Base-by-base conservation (phyloP, 1,284 basidiomycete genomes). In the Vanrija sp. region DNA sequence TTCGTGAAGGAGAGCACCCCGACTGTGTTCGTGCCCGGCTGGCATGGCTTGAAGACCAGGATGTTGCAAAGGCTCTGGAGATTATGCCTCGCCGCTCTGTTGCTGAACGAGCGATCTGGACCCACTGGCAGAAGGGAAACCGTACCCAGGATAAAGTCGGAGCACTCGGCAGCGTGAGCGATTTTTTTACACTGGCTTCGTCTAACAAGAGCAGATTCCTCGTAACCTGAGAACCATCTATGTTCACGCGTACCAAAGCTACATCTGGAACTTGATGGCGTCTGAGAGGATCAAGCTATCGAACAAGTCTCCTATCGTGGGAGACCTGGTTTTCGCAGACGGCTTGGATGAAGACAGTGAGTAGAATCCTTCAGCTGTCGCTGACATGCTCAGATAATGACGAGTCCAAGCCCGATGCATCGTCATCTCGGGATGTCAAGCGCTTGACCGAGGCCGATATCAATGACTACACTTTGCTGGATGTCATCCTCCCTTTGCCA, bases 171-270 rank as follows among this genome's bases (percentile, higher is more conserved):
- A 88, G 85, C 44, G 91, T 91, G 71, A 73, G 83, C 79, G 19
- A 12, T 15, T 28, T 9, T 9, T 14, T 5, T 7, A 25, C 23
- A 8, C 15, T 8, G 29, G 2, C 10, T 3, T 1, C 4, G 5
- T 2, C 43, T 54, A 18, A 52, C 46, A 25, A 46, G 5, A 5
- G 14, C 65, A 95, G 91, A 96, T 97, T 60, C 94, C 93, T n/a
- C 83, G 88, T 53, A 96, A 94, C 69, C 82, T 99, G 61, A 83
- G 94, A 47, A 80, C 95, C 60, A 98, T 99, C 91, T 98, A 98
- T 71, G 86, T 98, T 46, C 96, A 99, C 75, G 94, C 95, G 38
- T 98, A 98, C 75, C 96, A 99, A 75, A 95, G 91, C 16, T 98
- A 98, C 68, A 86, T 98, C 28, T 99, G 95, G 96, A 99, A 98